Evolutionary conservation across 805 yeast species (phyloP).

Genomic region (Ogataea neopini): DNA sequence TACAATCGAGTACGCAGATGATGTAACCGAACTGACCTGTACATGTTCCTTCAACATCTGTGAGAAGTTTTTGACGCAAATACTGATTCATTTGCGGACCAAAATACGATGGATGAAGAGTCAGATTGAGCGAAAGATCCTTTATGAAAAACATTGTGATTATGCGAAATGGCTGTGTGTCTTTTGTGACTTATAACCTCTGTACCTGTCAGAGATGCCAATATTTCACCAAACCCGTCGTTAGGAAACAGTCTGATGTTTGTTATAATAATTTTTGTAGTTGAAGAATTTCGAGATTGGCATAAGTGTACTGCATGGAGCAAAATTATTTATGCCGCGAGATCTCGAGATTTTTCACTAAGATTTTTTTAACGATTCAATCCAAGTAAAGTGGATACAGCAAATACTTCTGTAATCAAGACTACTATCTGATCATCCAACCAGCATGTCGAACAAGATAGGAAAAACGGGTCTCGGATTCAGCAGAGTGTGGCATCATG

Average conservation of each 20-base stretch:
- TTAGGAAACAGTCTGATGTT: not conserved
- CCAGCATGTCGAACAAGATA: conserved; percentile 46
- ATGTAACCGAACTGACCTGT: conserved; percentile 98
- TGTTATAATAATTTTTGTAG: not conserved
- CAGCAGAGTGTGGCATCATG: conserved; percentile 93
- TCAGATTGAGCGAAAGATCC: conserved; percentile 87
- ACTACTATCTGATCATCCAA: no score
- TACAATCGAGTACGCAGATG: conserved; percentile 91
- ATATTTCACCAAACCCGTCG: not conserved
- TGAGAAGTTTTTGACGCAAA: conserved; percentile 82
- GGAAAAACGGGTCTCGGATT: conserved; percentile 48
- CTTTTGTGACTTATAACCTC: not conserved
- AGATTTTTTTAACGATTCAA: not conserved
- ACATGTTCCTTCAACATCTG: conserved; percentile 98
- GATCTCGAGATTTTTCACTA: conserved; percentile 5
- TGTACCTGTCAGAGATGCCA: conserved; percentile 5
- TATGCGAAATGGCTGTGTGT: not conserved
- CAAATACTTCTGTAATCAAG: not conserved
- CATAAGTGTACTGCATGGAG: not conserved
- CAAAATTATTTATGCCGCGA: not conserved
- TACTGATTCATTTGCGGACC: conserved; percentile 98
- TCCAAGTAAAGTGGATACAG: not conserved
- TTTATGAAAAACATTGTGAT: conserved; percentile 47
- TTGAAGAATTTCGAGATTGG: not conserved
- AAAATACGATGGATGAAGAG: conserved; percentile 95